These are phyloP conservation scores for Solanum clarkiae DNA, from an alignment of 257 asterid species.

Conservation along the genomic window DNA sequence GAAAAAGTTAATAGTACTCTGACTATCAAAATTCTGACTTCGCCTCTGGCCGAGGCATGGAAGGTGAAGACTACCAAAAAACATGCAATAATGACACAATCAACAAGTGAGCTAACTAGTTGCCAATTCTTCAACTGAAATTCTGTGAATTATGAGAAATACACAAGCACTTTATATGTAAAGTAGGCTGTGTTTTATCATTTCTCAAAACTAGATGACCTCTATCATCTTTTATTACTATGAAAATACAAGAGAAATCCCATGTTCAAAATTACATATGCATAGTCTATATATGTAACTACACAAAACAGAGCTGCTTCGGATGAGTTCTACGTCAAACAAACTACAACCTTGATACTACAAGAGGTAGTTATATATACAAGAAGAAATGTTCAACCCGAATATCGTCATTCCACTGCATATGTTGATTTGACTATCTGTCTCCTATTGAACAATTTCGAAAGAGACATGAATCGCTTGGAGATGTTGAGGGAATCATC, in stretches of 20 bases:
- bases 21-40: no score
- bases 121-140: no score
- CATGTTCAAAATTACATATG: background rate
- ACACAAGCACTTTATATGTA: background rate
- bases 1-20: no score
- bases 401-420: background rate
- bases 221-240: background rate
- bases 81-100: background rate
- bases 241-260: background rate
- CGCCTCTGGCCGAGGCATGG: no score
- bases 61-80: background rate
- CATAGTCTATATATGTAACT: background rate
- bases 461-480: background rate
- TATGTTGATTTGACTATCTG: background rate
- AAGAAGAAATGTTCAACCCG: background rate
- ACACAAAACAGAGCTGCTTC: background rate
- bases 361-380: background rate
- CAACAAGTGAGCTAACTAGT: no score
- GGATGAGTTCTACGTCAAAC: background rate
- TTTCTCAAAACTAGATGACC: background rate
- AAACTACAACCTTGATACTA: background rate
- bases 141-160: background rate
- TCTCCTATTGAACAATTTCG: background rate
- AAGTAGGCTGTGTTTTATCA: background rate
- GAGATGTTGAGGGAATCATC: background rate